Conservation (phyloP, 768 basidiomycete genomes). For the Agrocybe chaxingu region DNA sequence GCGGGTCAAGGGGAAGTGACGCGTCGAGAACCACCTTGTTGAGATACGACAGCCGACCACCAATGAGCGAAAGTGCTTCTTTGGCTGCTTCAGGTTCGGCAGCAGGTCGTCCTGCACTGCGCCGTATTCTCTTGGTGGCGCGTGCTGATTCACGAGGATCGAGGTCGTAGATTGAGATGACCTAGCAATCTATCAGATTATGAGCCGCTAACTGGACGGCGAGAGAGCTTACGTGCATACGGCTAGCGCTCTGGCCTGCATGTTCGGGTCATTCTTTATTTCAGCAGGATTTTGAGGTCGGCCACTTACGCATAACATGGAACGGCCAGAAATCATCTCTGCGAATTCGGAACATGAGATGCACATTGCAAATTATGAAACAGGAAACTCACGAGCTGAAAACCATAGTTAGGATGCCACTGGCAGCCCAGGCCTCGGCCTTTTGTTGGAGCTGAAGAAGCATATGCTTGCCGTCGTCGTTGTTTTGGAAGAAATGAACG, state of each 20-base stretch:
- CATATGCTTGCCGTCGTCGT: constrained; percentile 73
- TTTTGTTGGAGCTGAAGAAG: constrained; percentile 85
- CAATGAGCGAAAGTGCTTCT: constrained; percentile 59
- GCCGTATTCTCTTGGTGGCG: constrained; percentile 54
- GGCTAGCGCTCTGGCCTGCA: constrained; percentile 63
- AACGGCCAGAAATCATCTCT: constrained; percentile 89
- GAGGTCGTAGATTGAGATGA: constrained; percentile 73
- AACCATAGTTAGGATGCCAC: constrained; percentile 75
- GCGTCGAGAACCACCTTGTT: constrained; percentile 38
- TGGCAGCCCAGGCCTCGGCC: constrained; percentile 83
- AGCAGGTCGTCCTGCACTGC: constrained; percentile 28
- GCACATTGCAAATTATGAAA: constrained; percentile 1
- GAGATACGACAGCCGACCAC: constrained; percentile 79
- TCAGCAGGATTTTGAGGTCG: constrained; percentile 9
- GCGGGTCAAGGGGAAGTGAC: not conserved
- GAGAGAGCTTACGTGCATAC: constrained; percentile 58
- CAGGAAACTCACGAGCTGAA: constrained; percentile 59
- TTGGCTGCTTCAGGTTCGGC: constrained; percentile 30
- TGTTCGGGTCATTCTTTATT: constrained; percentile 2
- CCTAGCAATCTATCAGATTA: constrained; percentile 29
- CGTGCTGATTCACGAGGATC: constrained; percentile 51
- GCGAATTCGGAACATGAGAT: constrained; percentile 11
- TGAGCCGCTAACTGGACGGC: not conserved
- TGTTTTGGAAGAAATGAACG: constrained; percentile 69
- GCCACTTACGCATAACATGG: constrained; percentile 53